Conservation (phyloP, 805 yeast genomes). For the Phaffomyces antillensis region DNA sequence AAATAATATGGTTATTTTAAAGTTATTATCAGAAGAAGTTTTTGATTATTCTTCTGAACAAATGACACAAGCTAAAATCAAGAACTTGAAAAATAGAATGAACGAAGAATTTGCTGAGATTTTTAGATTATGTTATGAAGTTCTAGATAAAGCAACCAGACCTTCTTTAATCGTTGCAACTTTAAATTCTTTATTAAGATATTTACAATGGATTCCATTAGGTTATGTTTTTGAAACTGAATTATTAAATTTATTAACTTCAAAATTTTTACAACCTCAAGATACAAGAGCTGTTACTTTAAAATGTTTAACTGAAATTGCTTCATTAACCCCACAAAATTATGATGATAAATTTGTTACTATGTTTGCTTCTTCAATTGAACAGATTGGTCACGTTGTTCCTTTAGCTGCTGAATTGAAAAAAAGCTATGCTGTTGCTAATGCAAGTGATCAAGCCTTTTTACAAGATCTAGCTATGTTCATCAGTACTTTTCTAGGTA, state of each 20-base stretch:
- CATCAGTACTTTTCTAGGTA: conserved; percentile 73
- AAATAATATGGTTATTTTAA: conserved; percentile 90
- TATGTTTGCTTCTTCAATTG: conserved; percentile 69
- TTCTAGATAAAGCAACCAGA: conserved; percentile 81
- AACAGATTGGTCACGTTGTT: conserved; percentile 56
- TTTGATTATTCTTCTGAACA: conserved; percentile 94
- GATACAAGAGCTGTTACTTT: conserved; percentile 80
- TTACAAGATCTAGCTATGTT: conserved; percentile 94
- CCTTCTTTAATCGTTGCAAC: conserved; percentile 82
- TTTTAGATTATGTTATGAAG: conserved; percentile 88
- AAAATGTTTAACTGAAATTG: conserved; percentile 89
- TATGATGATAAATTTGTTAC: conserved; percentile 52
- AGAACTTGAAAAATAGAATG: conserved; percentile 74
- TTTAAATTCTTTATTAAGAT: conserved; percentile 70
- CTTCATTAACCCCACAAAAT: conserved; percentile 54
- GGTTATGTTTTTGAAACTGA: conserved; percentile 88
- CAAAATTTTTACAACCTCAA: conserved; percentile 68
- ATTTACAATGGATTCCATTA: conserved; percentile 91
- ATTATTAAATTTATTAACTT: conserved; percentile 60
- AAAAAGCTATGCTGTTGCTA: conserved; percentile 65
- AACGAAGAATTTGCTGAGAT: conserved; percentile 88
- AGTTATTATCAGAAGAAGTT: conserved; percentile 87
- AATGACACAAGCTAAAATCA: conserved; percentile 93
- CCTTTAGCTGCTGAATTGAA: conserved; percentile 70
- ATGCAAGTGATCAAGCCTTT: conserved; percentile 83